These are phyloP conservation scores for Rhodotorula mucilaginosa DNA, from an alignment of 1,284 basidiomycete genomes.

Conservation along the genomic window DNA sequence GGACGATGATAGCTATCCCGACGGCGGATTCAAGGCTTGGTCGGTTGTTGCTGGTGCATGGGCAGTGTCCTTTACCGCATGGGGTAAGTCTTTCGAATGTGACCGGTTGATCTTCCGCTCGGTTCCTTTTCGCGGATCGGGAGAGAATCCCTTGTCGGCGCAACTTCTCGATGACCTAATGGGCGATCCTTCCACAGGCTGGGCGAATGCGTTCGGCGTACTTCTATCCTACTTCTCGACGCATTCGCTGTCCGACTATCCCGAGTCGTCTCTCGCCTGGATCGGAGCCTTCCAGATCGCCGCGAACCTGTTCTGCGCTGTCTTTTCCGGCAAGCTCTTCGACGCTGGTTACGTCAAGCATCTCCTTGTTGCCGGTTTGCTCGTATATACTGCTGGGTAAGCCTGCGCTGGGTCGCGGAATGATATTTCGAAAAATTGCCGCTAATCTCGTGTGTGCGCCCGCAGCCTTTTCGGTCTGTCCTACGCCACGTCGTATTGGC, in stretches of 20 bases:
- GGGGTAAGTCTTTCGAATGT: slow-evolving; percentile 6
- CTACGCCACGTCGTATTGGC: slow-evolving; percentile 22
- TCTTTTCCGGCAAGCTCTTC: slow-evolving; percentile 37
- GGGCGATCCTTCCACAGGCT: neutral
- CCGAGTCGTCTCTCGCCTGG: slow-evolving; percentile 23
- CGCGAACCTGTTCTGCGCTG: slow-evolving; percentile 25
- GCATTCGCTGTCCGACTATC: neutral
- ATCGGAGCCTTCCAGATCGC: slow-evolving; percentile 38
- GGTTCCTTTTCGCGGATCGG: too few species aligned
- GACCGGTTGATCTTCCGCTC: too few species aligned
- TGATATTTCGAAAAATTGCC: neutral
- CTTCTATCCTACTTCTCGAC: slow-evolving; percentile 27
- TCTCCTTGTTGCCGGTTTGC: slow-evolving; percentile 32
- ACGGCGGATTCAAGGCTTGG: slow-evolving; percentile 20
- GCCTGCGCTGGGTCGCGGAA: neutral
- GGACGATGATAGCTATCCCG: slow-evolving; percentile 7
- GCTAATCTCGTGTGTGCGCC: too few species aligned
- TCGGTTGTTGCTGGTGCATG: slow-evolving; percentile 35
- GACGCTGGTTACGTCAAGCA: slow-evolving; percentile 42
- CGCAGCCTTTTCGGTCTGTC: slow-evolving; percentile 38
- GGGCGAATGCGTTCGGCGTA: slow-evolving; percentile 34
- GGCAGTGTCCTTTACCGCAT: slow-evolving; percentile 30
- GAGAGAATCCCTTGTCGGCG: too few species aligned
- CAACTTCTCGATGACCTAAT: neutral
- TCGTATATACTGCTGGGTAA: slow-evolving; percentile 38